These are phyloP conservation scores for Noccaea bulbosa DNA, from an alignment of 345 rosid genomes.

Conservation along the genomic window DNA sequence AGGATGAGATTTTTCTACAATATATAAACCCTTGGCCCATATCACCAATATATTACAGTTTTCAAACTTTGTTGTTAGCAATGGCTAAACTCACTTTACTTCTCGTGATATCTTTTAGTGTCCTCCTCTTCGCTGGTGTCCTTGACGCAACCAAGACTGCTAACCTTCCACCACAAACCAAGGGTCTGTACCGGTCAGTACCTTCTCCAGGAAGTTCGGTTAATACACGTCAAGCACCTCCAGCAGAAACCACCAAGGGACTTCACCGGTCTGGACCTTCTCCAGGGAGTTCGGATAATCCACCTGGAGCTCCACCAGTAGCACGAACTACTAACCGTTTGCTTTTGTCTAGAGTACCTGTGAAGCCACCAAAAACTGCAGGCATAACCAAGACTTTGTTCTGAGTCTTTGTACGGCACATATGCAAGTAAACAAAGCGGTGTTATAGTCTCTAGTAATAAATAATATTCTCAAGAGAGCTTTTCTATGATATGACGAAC, in stretches of 20 bases:
- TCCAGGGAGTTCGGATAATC: background rate
- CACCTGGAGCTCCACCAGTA: slow-evolving; percentile 17
- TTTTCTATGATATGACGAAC: no score
- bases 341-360: background rate
- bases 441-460: background rate
- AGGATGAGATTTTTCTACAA: background rate
- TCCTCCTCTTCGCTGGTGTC: slow-evolving; percentile 9
- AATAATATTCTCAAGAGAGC: background rate
- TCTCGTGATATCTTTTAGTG: slow-evolving; percentile 8
- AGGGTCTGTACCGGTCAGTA: background rate
- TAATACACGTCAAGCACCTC: slow-evolving; percentile 9
- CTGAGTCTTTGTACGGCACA: slow-evolving; percentile 1
- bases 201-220: slow-evolving; percentile 12
- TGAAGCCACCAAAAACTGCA: slow-evolving; percentile 17
- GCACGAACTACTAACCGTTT: background rate
- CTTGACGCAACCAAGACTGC: slow-evolving; percentile 7
- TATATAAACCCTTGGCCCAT: slow-evolving; percentile 14
- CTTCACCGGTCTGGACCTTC: slow-evolving; percentile 19
- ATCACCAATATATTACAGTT: background rate
- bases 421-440: background rate
- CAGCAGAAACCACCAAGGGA: background rate
- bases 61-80: background rate
- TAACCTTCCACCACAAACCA: background rate
- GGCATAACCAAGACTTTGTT: slow-evolving; percentile 20
- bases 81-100: slow-evolving; percentile 14